These are phyloP conservation scores for Tuber microsphaerosporum DNA, from an alignment of 495 filamentous ascomycete species.

Conservation along the genomic window DNA sequence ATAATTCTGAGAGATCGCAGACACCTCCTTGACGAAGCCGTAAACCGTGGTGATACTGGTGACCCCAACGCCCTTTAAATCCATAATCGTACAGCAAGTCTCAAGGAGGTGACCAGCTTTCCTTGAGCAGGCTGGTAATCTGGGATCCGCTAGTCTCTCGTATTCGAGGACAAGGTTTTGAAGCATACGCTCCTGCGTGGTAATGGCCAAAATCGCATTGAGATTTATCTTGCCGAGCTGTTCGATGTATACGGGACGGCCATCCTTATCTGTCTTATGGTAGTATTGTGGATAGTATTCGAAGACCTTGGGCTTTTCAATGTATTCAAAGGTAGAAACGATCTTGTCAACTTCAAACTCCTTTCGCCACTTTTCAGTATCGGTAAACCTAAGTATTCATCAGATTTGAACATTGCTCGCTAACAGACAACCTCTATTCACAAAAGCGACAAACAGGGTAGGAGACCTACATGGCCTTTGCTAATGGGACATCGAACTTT, in stretches of 20 bases:
- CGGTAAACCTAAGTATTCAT: constrained; percentile 63
- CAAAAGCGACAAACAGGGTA: not conserved
- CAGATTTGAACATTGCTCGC: not conserved
- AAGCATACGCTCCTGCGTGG: constrained; percentile 83
- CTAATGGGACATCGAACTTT: constrained; percentile 78
- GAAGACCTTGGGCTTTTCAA: constrained; percentile 77
- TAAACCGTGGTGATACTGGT: constrained; percentile 68
- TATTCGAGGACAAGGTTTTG: constrained; percentile 93
- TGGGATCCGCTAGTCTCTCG: constrained; percentile 86
- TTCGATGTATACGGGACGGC: constrained; percentile 92
- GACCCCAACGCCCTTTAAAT: constrained; percentile 85
- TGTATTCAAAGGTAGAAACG: constrained; percentile 71
- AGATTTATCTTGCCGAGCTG: constrained; percentile 89
- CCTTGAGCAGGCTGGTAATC: constrained; percentile 86
- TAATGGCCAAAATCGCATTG: constrained; percentile 80
- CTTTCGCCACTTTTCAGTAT: constrained; percentile 82
- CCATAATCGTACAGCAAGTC: constrained; percentile 95
- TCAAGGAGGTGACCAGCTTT: constrained; percentile 82
- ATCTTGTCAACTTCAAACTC: constrained; percentile 76
- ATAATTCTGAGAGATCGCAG: constrained; percentile 79
- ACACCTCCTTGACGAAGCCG: constrained; percentile 59
- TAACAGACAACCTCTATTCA: not conserved
- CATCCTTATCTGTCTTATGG: constrained; percentile 97
- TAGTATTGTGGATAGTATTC: constrained; percentile 97
- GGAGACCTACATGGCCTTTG: constrained; percentile 50